Percentiles rank a stretch among this genome's conserved stretches.
Evolutionary conservation across 1,284 basidiomycete species (phyloP).

Genomic region (Sutorius eximius): DNA sequence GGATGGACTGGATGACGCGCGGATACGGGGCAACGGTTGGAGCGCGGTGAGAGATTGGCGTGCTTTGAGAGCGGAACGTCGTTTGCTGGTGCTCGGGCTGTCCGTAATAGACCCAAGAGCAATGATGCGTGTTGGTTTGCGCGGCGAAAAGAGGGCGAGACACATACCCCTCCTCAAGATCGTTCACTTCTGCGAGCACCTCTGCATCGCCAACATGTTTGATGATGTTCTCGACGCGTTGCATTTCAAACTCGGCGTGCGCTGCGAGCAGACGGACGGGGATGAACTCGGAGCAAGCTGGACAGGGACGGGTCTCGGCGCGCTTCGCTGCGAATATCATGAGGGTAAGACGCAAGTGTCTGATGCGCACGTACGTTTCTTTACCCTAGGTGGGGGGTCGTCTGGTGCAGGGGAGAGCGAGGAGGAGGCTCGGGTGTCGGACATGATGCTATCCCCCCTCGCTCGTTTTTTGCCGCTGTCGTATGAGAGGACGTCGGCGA

Average conservation of each 20-base stretch:
- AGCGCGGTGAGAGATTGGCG: conserved; percentile 50
- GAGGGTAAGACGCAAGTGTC: conserved; percentile 44
- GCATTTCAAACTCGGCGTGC: conserved; percentile 63
- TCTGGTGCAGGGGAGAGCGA: conserved; percentile 32
- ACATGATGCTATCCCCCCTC: conserved; percentile 3
- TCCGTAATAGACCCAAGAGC: not conserved
- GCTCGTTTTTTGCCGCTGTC: conserved; percentile 32
- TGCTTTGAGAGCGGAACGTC: conserved; percentile 65
- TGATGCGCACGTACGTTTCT: conserved; percentile 30
- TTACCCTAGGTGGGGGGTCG: conserved; percentile 12
- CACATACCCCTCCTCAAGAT: conserved; percentile 46
- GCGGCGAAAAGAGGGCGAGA: not conserved
- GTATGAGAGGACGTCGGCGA: not conserved
- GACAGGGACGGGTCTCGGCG: conserved; percentile 71
- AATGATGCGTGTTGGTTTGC: conserved; percentile 8
- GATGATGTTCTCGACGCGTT: conserved; percentile 67
- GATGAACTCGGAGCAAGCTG: conserved; percentile 68
- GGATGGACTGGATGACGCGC: conserved; percentile 3
- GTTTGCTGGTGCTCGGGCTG: conserved; percentile 44
- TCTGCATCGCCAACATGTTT: conserved; percentile 55
- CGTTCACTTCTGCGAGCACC: conserved; percentile 41
- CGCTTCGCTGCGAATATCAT: conserved; percentile 62
- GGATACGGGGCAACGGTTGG: conserved; percentile 24
- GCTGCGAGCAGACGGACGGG: conserved; percentile 63
- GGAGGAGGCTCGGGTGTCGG: conserved; percentile 21